Base-by-base conservation (phyloP, 345 rosid genomes). In the Geranium brycei region DNA sequence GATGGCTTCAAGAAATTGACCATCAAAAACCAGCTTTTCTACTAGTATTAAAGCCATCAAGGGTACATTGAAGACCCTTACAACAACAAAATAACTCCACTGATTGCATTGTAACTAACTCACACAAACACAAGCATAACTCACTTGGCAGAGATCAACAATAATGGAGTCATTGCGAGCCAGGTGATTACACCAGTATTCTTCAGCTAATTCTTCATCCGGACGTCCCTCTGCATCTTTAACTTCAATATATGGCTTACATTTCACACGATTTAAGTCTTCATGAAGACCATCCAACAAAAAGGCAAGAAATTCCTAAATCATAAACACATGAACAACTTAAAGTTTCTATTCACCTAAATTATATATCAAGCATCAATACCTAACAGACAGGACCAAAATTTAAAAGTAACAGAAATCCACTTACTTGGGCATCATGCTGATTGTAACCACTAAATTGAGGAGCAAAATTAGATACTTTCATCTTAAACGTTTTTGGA, bases 261-360 rank as follows among this genome's bases (percentile, higher is more conserved):
- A 65, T 73, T 80, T 86, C 61, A 86, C 89, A 51, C 86, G 85
- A 71, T 86, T 86, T 68, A 86, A 73, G 81, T 86, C 92, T 77
- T 86, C 92, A 73, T 86, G 92, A 56, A 86, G 87, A 60, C 89
- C 92, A 79, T 86, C 92, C 80, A 86, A 69, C 75, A 86, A 76
- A 72, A 86, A 86, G 60, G 87, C 82, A 72, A 84, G 87, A 69
- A 86, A 81, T 67, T 84, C 92, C 92, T 86, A 66, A 7, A 62
- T 18, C 35, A 41, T 61, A 73, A 57, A 62, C 4, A n/a, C 55
- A 18, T 53, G 15, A 65, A 65, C 63, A 64, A 18, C 31, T 62
- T 18, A 70, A 28, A 23, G 41, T 40, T 1, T 13, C 53, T 13
- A 47, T 47, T 11, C 53, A 47, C 14, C 6, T 40, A 64, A 56